phyloP scores from a whole-genome alignment of 805 yeast genomes.

The Zygotorulaspora chibaensis region DNA sequence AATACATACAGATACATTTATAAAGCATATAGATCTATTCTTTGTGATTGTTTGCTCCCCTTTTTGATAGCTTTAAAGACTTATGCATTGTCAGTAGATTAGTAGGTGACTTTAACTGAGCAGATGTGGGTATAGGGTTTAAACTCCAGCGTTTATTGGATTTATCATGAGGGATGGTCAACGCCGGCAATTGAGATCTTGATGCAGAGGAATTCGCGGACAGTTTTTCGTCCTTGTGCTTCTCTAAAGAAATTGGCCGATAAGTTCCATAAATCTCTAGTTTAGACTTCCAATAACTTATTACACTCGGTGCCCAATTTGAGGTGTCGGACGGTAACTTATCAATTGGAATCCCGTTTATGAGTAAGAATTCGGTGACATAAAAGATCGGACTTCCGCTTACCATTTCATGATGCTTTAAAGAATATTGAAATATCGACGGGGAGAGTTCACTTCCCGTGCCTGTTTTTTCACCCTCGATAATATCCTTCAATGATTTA shows the following conservation, averaged over 20 bases:
- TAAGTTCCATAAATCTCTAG: conserved; percentile 29
- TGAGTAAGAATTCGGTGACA: conserved; percentile 51
- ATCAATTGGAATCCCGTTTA: conserved; percentile 53
- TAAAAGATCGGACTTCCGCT: conserved; percentile 39
- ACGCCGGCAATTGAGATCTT: conserved; percentile 2
- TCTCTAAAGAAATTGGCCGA: not conserved
- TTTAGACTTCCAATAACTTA: conserved; percentile 49
- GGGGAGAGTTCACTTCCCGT: conserved; percentile 16
- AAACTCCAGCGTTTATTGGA: conserved; percentile 15
- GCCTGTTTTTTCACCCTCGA: conserved; percentile 13
- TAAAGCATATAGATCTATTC: not conserved
- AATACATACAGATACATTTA: not conserved
- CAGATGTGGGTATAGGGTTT: conserved; percentile 15
- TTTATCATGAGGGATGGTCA: conserved; percentile 8
- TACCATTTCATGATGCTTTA: conserved; percentile 41
- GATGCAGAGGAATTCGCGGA: not conserved
- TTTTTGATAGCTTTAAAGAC: conserved; percentile 15
- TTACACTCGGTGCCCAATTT: conserved; percentile 45
- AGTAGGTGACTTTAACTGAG: conserved; percentile 18
- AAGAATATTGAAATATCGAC: conserved; percentile 47
- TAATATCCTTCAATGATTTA: conserved; percentile 12
- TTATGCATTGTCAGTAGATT: conserved; percentile 14
- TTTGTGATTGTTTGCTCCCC: conserved; percentile 8
- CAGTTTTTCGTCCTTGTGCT: not conserved
- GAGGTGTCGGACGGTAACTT: conserved; percentile 24